A percentile compares a stretch with the other conserved stretches of the same genome.
phyloP scores from a whole-genome alignment of 176 grass and related monocot species.

The Triticum timopheevii region DNA sequence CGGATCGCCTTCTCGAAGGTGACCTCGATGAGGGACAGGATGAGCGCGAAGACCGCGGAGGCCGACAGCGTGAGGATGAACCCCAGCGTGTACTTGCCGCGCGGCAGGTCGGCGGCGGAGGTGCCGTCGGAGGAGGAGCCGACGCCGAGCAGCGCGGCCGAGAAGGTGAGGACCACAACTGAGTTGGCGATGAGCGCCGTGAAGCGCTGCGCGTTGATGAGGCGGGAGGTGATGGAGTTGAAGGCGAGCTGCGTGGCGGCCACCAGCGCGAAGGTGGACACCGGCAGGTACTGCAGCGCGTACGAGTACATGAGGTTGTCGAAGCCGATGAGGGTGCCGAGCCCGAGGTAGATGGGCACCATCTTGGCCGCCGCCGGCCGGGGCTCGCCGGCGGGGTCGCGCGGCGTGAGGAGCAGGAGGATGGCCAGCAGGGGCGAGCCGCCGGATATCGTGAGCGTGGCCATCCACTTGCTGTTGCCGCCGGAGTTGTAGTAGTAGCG shows the following conservation, averaged over 20 bases:
- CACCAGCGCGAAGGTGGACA: slow-evolving; percentile 84
- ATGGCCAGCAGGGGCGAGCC: slow-evolving; percentile 47
- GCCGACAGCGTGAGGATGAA: slow-evolving; percentile 66
- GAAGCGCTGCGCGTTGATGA: slow-evolving; percentile 74
- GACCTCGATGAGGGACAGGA: slow-evolving; percentile 61
- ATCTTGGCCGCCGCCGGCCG: slow-evolving; percentile 39
- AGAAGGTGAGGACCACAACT: slow-evolving; percentile 70
- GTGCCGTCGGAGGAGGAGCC: slow-evolving; percentile 42
- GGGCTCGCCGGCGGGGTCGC: neutral
- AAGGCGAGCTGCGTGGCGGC: slow-evolving; percentile 74
- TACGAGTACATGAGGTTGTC: slow-evolving; percentile 94
- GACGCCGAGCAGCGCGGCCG: slow-evolving; percentile 59
- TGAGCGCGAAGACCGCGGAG: slow-evolving; percentile 54
- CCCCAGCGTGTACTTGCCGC: slow-evolving; percentile 50
- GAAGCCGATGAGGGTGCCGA: slow-evolving; percentile 50
- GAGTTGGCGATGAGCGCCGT: slow-evolving; percentile 80
- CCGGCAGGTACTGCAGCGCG: slow-evolving; percentile 73
- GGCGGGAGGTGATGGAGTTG: slow-evolving; percentile 73
- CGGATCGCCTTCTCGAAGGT: slow-evolving; percentile 57
- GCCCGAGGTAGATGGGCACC: slow-evolving; percentile 34
- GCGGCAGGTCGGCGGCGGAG: slow-evolving; percentile 22
- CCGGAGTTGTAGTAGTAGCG: slow-evolving; percentile 81
- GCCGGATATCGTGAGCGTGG: slow-evolving; percentile 46
- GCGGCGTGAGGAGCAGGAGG: slow-evolving; percentile 38
- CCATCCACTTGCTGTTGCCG: slow-evolving; percentile 83